These are phyloP conservation scores for Penstemon eatonii DNA, from an alignment of 257 asterid species.

Conservation along the genomic window DNA sequence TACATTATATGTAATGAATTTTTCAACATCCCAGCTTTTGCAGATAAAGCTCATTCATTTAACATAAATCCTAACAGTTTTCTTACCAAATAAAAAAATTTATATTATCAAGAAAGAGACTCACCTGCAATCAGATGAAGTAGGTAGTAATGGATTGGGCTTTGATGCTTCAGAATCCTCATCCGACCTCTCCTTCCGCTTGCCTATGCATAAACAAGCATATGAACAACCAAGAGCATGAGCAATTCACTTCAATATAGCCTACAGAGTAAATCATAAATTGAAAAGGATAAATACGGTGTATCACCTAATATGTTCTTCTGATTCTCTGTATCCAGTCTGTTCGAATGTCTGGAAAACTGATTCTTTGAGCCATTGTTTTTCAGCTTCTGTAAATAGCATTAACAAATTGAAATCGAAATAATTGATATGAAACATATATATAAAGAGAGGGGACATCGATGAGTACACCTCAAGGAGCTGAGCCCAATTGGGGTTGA, in stretches of 20 bases:
- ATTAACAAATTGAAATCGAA: slow-evolving; percentile 14
- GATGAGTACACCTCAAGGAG: slow-evolving; percentile 56
- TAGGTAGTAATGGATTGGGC: slow-evolving; percentile 69
- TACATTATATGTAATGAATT: not conserved
- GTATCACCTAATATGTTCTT: slow-evolving; percentile 48
- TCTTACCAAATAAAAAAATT: not conserved
- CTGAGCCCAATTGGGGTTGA: slow-evolving; percentile 93
- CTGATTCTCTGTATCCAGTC: slow-evolving; percentile 33
- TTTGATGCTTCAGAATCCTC: slow-evolving; percentile 49
- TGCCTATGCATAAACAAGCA: slow-evolving; percentile 46
- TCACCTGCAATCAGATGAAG: slow-evolving; percentile 78
- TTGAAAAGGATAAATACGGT: not conserved
- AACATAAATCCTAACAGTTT: not conserved
- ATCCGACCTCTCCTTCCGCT: slow-evolving; percentile 68
- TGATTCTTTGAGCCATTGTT: slow-evolving; percentile 50
- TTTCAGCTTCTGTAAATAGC: slow-evolving; percentile 63
- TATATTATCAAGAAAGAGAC: slow-evolving; percentile 20
- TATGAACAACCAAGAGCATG: slow-evolving; percentile 2
- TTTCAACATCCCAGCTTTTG: not conserved
- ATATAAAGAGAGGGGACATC: not conserved
- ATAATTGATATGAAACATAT: not conserved
- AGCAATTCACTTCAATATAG: not conserved
- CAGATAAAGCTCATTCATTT: not conserved
- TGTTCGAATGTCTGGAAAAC: slow-evolving; percentile 34
- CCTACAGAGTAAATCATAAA: not conserved